Base-by-base conservation (phyloP, 148 eudicot genomes). In the Limonium bicolor region DNA sequence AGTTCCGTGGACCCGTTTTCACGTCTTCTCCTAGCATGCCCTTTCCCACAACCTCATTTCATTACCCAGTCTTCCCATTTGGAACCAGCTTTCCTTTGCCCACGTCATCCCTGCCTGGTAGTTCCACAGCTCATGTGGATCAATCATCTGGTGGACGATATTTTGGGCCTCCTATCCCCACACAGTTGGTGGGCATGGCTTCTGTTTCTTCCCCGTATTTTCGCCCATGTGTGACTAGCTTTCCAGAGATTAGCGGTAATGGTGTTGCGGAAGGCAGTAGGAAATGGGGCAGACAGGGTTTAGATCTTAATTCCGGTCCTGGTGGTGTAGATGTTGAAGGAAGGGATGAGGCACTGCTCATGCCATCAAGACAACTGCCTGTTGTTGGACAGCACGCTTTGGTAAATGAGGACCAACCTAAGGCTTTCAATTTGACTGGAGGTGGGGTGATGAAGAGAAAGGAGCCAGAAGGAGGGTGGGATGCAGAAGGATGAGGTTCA, bases 291-390 rank as follows among this genome's bases (percentile, higher is more conserved):
- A 64, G 63, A 36, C 92, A 74, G 42, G 86, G 68, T 62, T 62
- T 88, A 33, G 97, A 88, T 58, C 73, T 88, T 17, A 88, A 88
- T 65, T 58, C 76, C 7, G 97, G 94, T n/a, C 92, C 86, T 23
- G 84, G 77, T 51, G 51, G 34, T 48, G 37, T 45, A 10, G 90
- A 83, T 33, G 30, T 41, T 35, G 96, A 75, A 35, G 61, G 74
- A 18, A 79, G 67, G 54, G 80, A 74, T 20, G 81, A 76, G 63
- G 51, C 57, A 31, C 34, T 64, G 52, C 53, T 73, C 36, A 33
- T 65, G 12, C 43, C 66, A 16, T 53, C 69, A 5, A 67, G 86
- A 29, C 83, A 70, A 44, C 53, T 59, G 2, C 63, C 90, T 20
- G 53, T 63, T 55, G 43, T 62, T 32, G 53, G 60, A 60, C 60